Base-by-base conservation (phyloP, 2,329 filamentous ascomycete species). In the Ophiocordyceps camponoti-floridani region DNA sequence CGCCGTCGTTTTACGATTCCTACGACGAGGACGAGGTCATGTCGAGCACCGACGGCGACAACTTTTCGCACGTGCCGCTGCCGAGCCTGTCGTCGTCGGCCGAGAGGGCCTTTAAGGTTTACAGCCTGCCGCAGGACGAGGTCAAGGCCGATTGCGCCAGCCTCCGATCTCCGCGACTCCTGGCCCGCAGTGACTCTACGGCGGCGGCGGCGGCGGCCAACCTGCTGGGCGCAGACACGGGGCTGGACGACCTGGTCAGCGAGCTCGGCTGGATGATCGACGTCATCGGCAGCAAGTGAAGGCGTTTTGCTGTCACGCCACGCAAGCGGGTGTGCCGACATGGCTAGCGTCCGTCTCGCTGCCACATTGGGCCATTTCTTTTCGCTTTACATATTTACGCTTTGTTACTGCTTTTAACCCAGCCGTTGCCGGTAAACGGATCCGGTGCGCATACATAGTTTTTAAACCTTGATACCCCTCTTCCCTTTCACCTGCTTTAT, bases 211-310 rank as follows among this genome's bases (percentile, higher is more conserved):
- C n/a, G n/a, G n/a, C n/a, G n/a, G n/a, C n/a, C n/a, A n/a, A n/a
- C n/a, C n/a, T n/a, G n/a, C n/a, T n/a, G n/a, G n/a, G n/a, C n/a
- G n/a, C n/a, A n/a, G n/a, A n/a, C n/a, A n/a, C n/a, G n/a, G 61
- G 59, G 19, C 51, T 67, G 5, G 63, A 66, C 42, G 61, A 66
- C 45, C 63, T 67, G 48, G 59, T 56, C 40, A 59, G 50, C 43
- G 72, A 75, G 53, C 58, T 74, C 48, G 62, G 67, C 45, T 74
- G 70, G 69, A 69, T 75, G 55, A 67, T 65, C 11, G 63, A 66
- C 30, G 58, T 64, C 23, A 70, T 75, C 48, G 59, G 60, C 43
- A 58, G 53, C 27, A 62, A 33, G 31, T 33, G 31, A 33, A 14
- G 4, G 4, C 14, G 12, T 33, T 33, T 33, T 4, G 31, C 14